A percentile compares a stretch with the other conserved stretches of the same genome.
phyloP scores from a whole-genome alignment of 768 basidiomycete species.

The Russula sp. region DNA sequence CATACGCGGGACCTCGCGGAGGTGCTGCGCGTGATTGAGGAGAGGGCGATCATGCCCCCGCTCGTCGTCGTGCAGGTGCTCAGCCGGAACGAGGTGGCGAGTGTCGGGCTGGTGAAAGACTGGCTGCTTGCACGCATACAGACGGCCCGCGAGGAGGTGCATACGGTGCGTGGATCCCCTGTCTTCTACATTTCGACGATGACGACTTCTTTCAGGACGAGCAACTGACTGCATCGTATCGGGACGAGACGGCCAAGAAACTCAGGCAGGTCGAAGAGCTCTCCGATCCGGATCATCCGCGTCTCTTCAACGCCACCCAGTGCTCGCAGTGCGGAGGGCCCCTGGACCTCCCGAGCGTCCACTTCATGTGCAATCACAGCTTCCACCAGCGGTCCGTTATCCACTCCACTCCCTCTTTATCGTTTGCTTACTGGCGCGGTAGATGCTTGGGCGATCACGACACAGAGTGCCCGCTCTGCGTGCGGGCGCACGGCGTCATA shows the following conservation, averaged over 20 bases:
- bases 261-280: conserved; percentile 78
- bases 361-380: conserved; percentile 98
- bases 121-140: conserved; percentile 82
- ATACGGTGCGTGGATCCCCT: conserved; percentile 46
- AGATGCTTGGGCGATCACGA: conserved; percentile 91
- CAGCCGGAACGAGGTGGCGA: conserved; percentile 83
- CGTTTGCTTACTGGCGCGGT: background rate
- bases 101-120: conserved; percentile 85
- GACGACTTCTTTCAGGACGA: conserved; percentile 54
- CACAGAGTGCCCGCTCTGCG: conserved; percentile 85
- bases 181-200: background rate
- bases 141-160: conserved; percentile 67
- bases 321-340: conserved; percentile 87
- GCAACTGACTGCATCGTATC: conserved; percentile 81
- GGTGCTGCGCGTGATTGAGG: conserved; percentile 74
- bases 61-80: conserved; percentile 86
- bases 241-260: conserved; percentile 74
- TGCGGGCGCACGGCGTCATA: conserved; percentile 79
- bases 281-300: conserved; percentile 68
- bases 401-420: background rate
- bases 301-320: conserved; percentile 90
- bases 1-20: conserved; percentile 67
- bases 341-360: conserved; percentile 87
- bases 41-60: conserved; percentile 78
- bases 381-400: conserved; percentile 80